Evolutionary conservation across 139 green algal species (phyloP).

Genomic region (Pleodorina starrii): DNA sequence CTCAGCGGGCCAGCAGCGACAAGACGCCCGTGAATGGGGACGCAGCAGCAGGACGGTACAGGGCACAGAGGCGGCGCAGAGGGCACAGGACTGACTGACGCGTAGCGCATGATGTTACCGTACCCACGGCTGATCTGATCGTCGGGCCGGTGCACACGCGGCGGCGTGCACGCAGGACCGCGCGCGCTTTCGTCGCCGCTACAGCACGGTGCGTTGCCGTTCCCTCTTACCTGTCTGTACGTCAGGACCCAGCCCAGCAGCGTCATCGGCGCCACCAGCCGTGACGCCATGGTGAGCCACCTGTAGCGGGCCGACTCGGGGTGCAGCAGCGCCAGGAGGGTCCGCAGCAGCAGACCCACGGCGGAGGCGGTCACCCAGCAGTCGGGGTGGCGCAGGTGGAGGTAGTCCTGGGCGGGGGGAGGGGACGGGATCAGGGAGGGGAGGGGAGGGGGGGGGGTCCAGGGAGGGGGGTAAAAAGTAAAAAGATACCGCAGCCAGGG

Average conservation of each 20-base stretch:
- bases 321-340: background rate
- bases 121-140: no score
- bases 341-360: background rate
- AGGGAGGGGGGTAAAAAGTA: background rate
- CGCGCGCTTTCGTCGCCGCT: no score
- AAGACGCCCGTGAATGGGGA: no score
- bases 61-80: no score
- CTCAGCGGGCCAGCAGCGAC: no score
- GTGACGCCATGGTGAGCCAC: background rate
- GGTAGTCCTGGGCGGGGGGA: constrained; percentile 13
- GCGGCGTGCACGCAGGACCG: no score
- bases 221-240: background rate
- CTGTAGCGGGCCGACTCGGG: background rate
- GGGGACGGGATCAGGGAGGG: background rate
- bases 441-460: background rate
- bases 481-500: background rate
- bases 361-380: constrained; percentile 13
- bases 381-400: background rate
- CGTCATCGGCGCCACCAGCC: background rate
- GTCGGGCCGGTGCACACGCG: no score
- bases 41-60: no score
- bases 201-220: no score
- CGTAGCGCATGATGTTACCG: no score
- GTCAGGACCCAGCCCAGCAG: constrained; percentile 15
- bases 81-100: no score